Evolutionary conservation across 1,284 basidiomycete genomes (phyloP).

Genomic region (Singerocomus inundabilis): DNA sequence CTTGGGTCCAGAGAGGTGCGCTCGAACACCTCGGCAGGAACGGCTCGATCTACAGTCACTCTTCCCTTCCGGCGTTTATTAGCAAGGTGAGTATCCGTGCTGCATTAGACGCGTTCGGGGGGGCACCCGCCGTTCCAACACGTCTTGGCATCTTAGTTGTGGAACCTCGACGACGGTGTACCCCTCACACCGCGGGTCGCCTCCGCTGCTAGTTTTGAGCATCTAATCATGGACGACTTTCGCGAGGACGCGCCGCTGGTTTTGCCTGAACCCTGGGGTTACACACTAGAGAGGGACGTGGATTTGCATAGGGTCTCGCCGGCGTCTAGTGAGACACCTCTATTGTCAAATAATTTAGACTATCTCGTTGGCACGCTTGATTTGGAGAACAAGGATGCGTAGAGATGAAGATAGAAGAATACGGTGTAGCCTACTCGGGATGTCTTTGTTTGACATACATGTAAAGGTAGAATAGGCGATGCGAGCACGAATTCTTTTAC

Average conservation of each 20-base stretch:
- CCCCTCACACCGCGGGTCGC: conserved; percentile 26
- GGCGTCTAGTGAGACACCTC: neutral
- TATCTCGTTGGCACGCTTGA: neutral
- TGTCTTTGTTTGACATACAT: too few relatives aligned
- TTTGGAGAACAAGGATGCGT: neutral
- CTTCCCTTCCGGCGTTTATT: conserved; percentile 23
- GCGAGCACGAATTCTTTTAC: too few relatives aligned
- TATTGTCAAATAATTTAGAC: conserved; percentile 8
- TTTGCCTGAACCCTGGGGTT: conserved; percentile 25
- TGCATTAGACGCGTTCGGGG: neutral
- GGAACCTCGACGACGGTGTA: conserved; percentile 25
- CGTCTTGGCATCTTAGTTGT: conserved; percentile 9
- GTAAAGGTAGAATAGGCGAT: too few relatives aligned
- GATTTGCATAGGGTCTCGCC: neutral
- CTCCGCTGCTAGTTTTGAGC: conserved; percentile 24
- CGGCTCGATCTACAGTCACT: conserved; percentile 23
- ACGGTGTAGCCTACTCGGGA: too few relatives aligned
- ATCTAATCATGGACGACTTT: conserved; percentile 22
- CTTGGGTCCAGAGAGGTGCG: conserved; percentile 26
- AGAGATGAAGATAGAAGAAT: neutral
- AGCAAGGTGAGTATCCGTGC: conserved; percentile 14
- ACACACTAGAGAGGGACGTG: neutral
- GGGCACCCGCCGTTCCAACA: neutral
- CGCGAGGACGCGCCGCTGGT: conserved; percentile 17
- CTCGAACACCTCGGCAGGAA: conserved; percentile 14